Conservation (phyloP, 257 asterid species). For the Fraxinus cuspidata region DNA sequence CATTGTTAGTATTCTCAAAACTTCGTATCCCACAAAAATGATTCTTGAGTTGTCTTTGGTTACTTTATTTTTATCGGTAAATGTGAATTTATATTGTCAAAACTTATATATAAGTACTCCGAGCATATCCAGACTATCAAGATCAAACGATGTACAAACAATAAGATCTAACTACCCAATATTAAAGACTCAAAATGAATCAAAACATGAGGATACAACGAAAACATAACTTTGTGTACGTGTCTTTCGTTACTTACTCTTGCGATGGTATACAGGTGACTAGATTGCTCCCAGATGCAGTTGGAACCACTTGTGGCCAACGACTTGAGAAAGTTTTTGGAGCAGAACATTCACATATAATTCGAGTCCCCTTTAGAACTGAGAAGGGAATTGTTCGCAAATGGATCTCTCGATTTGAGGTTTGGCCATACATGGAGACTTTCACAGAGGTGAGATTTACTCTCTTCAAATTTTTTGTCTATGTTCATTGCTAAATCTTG, state of each 20-base stretch:
- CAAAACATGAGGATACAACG: too few species aligned
- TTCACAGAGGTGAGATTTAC: conserved; percentile 68
- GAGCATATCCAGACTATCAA: too few species aligned
- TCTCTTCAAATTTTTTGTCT: not conserved
- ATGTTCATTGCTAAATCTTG: not conserved
- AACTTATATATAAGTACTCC: too few species aligned
- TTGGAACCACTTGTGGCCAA: conserved; percentile 93
- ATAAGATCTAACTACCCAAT: too few species aligned
- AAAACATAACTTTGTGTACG: too few species aligned
- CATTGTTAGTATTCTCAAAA: conserved; percentile 48
- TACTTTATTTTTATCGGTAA: not conserved
- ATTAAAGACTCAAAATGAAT: too few species aligned
- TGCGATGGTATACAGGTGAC: conserved; percentile 59
- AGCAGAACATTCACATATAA: conserved; percentile 83
- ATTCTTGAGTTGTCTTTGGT: not conserved
- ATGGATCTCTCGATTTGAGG: conserved; percentile 99
- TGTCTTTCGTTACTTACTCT: not conserved
- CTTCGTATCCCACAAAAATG: not conserved
- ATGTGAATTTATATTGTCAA: too few species aligned
- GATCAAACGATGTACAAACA: too few species aligned
- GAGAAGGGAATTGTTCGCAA: conserved; percentile 85
- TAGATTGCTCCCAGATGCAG: conserved; percentile 93
- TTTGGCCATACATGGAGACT: conserved; percentile 98
- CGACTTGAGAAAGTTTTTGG: conserved; percentile 86
- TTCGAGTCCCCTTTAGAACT: conserved; percentile 90